Base-by-base conservation (phyloP, 2,329 filamentous ascomycete species). In the Ophiocordyceps camponoti-rufipedis region DNA sequence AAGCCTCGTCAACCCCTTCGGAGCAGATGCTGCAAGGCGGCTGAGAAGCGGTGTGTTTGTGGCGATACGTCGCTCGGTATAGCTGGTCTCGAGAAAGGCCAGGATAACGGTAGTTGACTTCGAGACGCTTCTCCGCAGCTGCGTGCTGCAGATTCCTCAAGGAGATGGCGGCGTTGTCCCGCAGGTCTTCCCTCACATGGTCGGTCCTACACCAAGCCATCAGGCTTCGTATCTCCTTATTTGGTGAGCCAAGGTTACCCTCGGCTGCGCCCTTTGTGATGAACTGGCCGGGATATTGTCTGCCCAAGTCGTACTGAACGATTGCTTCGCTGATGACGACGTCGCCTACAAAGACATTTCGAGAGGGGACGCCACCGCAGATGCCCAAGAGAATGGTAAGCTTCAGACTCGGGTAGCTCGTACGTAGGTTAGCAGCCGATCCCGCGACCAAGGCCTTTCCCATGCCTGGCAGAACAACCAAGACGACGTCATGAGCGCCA, bases 321-420 rank as follows among this genome's bases (percentile, higher is more conserved):
- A 61, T 40, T 3, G 42, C 50, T 2, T 52, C 53, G 44, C 58
- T 58, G 31, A 62, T 49, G 8, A 63, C 48, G 0, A 65, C 59
- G 41, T 65, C 59, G 1, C 63, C 61, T 0, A 64, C 48, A 0
- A 60, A 28, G 31, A 0, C 23, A 4, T 0, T 29, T 42, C 0
- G 32, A 28, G 1, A 63, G 62, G 5, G 41, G 28, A 62, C 53
- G 10, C 60, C 65, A 0, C 64, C 67, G 41, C 65, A 68, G 3
- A 68, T 55, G 0, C 66, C 66, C 3, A 62, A 59, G 0, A 68
- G 41, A 0, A 69, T 28, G 0, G 49, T 59, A 0, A 68, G 49
- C 19, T 52, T 56, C 4, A 70, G 47, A 2, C 47, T 47, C 0
- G 47, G 44, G 38, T 60, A 69, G 41, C 62, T 68, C 1, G 48